Conservation (phyloP, 73 alveolate genomes). For the Paramecium caudatum region DNA sequence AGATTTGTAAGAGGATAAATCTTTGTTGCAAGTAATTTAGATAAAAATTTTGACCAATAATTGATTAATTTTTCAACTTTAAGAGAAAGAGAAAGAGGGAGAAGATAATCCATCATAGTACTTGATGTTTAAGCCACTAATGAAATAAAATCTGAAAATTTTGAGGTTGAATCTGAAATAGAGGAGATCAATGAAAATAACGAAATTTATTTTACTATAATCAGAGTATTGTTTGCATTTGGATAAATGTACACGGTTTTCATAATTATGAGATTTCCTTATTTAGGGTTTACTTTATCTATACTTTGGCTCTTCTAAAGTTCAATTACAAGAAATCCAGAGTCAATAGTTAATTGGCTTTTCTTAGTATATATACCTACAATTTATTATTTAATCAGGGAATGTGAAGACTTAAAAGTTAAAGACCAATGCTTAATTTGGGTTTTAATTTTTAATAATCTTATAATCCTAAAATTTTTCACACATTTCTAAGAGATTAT, state of each 20-base stretch:
- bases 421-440: conserved; percentile 4
- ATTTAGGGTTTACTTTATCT: conserved; percentile 2
- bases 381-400: background rate
- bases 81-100: background rate
- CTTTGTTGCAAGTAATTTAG: background rate
- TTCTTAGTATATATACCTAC: conserved; percentile 13
- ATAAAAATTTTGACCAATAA: background rate
- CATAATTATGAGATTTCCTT: conserved; percentile 45
- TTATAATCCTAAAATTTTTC: background rate
- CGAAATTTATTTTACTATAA: background rate
- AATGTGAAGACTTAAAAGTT: background rate
- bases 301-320: conserved; percentile 29
- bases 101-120: background rate
- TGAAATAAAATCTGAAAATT: background rate
- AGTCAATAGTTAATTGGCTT: background rate
- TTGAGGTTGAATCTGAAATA: background rate
- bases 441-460: background rate
- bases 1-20: conserved; percentile 23
- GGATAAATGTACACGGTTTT: conserved; percentile 4
- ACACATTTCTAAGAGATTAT: background rate
- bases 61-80: background rate
- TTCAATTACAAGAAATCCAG: conserved; percentile 43
- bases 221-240: background rate
- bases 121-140: background rate
- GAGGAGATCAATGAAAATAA: background rate